Base-by-base conservation (phyloP, 352 stramenopile genomes). In the Pythium rishiriense region DNA sequence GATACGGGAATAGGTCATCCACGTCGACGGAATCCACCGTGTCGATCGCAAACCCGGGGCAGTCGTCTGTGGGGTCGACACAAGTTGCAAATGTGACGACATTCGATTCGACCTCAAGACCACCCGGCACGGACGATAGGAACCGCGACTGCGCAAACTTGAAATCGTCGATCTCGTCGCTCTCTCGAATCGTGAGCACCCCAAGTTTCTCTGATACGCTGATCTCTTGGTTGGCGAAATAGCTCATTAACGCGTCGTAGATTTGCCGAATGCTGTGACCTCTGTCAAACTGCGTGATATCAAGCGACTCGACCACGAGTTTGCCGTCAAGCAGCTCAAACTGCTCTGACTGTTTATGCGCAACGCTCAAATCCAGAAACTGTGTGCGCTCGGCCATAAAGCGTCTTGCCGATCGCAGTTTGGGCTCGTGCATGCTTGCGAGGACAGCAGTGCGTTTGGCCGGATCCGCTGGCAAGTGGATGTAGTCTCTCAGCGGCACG, bases 171-270 rank as follows among this genome's bases (percentile, higher is more conserved):
- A 21, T 33, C 19, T 64, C 62, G 26, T 69, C 62, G 1, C 21
- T 55, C 39, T 64, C 54, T 9, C 54, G 53, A 19, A 69, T 59
- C 19, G 62, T 48, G 4, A 64, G 19, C 2, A 59, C 37, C 29
- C 62, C 62, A 11, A 69, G 47, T 12, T 64, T 31, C 35, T 69
- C 62, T 21, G 62, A 64, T 35, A 69, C n/a, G 14, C 41, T 54
- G 21, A 69, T 49, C 28, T 64, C 62, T 49, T 64, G 53, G 35
- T 33, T 56, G 10, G n/a, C 31, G 25, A 69, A 11, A 26, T 55
- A 69, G 35, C 46, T 22, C 9, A 46, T 24, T 11, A 69, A 29
- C 37, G 42, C 37, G 10, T 69, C 48, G n/a, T 64, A 69, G 1
- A 57, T 52, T 33, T 68, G 51, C 6, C 35, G 41, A 7, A 68